Evolutionary conservation across 129 eudicot species (phyloP).

Genomic region (Artemisia argyi): DNA sequence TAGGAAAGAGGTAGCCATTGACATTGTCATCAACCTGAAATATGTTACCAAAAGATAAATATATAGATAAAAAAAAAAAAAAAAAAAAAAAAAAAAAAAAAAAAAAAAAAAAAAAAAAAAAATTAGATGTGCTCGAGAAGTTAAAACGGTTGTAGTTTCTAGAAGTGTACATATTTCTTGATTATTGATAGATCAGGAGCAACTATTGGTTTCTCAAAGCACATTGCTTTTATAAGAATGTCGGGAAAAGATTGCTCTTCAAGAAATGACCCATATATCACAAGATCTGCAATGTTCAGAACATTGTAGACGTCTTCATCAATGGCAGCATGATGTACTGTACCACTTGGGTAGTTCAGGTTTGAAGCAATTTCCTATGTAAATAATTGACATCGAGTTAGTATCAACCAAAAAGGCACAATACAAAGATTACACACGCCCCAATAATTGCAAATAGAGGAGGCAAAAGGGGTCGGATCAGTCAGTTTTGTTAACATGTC

Average conservation of each 20-base stretch:
- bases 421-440: background rate
- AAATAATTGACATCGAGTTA: conserved; percentile 4
- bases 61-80: conserved; percentile 7
- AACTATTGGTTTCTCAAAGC: conserved; percentile 74
- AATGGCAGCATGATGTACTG: conserved; percentile 53
- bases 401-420: conserved; percentile 7
- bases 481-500: background rate
- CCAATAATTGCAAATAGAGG: background rate
- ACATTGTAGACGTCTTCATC: conserved; percentile 46
- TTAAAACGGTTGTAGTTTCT: conserved; percentile 6
- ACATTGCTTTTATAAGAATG: conserved; percentile 79
- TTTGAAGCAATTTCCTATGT: conserved; percentile 61
- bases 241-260: conserved; percentile 83
- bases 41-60: conserved; percentile 26
- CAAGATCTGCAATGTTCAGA: conserved; percentile 62
- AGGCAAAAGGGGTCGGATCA: background rate
- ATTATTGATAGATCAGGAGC: conserved; percentile 80
- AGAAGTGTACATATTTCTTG: conserved; percentile 67
- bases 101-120: background rate
- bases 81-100: background rate
- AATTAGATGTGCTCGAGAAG: conserved; percentile 3
- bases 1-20: conserved; percentile 83
- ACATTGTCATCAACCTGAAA: conserved; percentile 86
- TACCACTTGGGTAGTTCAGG: conserved; percentile 61
- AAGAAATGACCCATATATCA: conserved; percentile 77